phyloP scores from a whole-genome alignment of 305 asterid species.

The Petunia hybrid region DNA sequence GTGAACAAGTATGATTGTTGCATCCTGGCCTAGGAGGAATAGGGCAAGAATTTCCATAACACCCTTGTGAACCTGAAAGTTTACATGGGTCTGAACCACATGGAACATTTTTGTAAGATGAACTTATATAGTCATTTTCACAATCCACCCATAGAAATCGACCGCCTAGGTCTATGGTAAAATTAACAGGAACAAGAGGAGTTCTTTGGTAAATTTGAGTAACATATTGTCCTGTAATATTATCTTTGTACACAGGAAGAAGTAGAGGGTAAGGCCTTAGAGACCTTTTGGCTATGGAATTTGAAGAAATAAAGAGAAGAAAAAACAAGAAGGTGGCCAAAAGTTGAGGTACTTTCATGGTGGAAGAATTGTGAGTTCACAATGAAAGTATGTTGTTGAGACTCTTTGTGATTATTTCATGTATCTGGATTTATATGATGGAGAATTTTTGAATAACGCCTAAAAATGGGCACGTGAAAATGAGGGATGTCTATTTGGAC shows the following conservation, averaged over 20 bases:
- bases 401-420: no score
- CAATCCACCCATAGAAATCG: constrained; percentile 65
- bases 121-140: constrained; percentile 47
- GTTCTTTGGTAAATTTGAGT: constrained; percentile 53
- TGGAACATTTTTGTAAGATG: constrained; percentile 51
- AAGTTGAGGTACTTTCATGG: constrained; percentile 2
- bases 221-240: constrained; percentile 50
- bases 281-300: constrained; percentile 38
- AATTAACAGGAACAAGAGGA: constrained; percentile 50
- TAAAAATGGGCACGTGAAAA: constrained; percentile 13
- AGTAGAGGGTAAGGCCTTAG: constrained; percentile 43
- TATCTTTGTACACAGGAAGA: constrained; percentile 56
- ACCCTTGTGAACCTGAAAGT: constrained; percentile 45
- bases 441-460: not conserved
- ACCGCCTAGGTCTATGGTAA: constrained; percentile 60
- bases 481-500: not conserved
- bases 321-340: constrained; percentile 14
- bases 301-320: constrained; percentile 31
- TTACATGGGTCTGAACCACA: constrained; percentile 57
- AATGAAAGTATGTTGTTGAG: not conserved
- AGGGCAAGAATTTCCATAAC: constrained; percentile 41
- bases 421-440: no score
- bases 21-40: constrained; percentile 38
- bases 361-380: not conserved
- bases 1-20: constrained; percentile 36